These are phyloP conservation scores for Alternaria tenuissima DNA, from an alignment of 2,329 filamentous ascomycete genomes.

Conservation along the genomic window DNA sequence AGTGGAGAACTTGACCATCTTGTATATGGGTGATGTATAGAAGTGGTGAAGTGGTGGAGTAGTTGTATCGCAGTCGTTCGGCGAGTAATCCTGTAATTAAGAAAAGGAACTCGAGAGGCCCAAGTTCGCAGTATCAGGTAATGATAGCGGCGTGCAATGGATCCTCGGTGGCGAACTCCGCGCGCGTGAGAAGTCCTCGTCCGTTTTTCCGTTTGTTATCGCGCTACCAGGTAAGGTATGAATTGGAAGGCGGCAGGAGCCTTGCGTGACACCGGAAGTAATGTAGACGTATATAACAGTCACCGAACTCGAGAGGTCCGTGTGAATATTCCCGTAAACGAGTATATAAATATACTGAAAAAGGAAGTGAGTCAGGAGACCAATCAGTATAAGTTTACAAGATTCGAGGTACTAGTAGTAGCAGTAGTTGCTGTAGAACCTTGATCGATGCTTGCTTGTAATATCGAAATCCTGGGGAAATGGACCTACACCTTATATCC, in stretches of 20 bases:
- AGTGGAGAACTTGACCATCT: slow-evolving; percentile 33
- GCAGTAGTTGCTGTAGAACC: not conserved
- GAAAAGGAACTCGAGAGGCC: not conserved
- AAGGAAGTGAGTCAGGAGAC: not conserved
- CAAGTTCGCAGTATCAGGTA: not conserved
- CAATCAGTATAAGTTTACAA: not conserved
- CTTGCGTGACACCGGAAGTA: not conserved
- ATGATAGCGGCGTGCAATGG: not conserved
- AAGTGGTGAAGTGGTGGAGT: not conserved
- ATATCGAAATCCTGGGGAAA: not conserved
- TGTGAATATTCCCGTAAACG: not conserved
- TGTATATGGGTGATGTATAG: slow-evolving; percentile 3
- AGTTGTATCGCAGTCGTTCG: not conserved
- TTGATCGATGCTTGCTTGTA: not conserved
- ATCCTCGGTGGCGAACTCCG: not conserved
- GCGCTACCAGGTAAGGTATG: not conserved
- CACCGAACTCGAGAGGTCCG: not conserved
- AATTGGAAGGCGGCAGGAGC: not conserved
- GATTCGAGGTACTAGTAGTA: not conserved
- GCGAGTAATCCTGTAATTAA: not conserved
- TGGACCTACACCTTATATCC: slow-evolving; percentile 8
- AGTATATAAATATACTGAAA: not conserved
- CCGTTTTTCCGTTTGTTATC: not conserved
- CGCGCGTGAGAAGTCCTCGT: not conserved
- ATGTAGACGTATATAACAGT: not conserved